Conservation (phyloP, 345 rosid species). For the Raphanus sativus region DNA sequence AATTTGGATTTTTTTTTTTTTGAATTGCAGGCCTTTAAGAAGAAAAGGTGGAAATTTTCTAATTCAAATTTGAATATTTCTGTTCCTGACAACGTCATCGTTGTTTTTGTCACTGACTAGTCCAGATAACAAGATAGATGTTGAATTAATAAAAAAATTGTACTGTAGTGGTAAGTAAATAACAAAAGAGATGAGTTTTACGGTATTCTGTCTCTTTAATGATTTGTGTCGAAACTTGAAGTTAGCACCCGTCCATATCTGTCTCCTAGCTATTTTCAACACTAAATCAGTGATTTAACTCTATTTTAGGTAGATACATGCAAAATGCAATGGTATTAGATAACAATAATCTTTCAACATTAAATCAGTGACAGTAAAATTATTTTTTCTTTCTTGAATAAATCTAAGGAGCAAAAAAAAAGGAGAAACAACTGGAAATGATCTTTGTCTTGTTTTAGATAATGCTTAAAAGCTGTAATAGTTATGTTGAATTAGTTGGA, state of each 20-base stretch:
- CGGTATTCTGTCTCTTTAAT: neutral
- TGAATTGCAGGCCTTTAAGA: no score
- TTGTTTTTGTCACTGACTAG: constrained; percentile 19
- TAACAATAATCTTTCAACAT: no score
- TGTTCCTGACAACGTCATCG: neutral
- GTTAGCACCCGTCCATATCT: constrained; percentile 29
- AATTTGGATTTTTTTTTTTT: neutral
- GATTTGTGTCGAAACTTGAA: constrained; percentile 28
- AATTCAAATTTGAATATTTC: constrained; percentile 11
- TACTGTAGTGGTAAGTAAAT: neutral
- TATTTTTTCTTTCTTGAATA: no score
- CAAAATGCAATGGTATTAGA: no score
- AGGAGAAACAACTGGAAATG: no score
- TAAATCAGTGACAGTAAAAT: no score
- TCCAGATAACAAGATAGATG: constrained; percentile 16
- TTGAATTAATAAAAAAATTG: neutral
- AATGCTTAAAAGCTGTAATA: no score
- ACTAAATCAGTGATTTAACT: neutral
- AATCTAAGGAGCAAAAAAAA: no score
- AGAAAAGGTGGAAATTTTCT: no score
- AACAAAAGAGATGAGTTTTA: neutral
- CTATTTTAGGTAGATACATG: neutral
- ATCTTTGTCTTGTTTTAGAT: no score
- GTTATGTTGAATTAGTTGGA: no score
- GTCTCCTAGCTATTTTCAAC: constrained; percentile 27